phyloP scores from a whole-genome alignment of 2,329 filamentous ascomycete genomes.

The Coniochaeta hoffmannii region DNA sequence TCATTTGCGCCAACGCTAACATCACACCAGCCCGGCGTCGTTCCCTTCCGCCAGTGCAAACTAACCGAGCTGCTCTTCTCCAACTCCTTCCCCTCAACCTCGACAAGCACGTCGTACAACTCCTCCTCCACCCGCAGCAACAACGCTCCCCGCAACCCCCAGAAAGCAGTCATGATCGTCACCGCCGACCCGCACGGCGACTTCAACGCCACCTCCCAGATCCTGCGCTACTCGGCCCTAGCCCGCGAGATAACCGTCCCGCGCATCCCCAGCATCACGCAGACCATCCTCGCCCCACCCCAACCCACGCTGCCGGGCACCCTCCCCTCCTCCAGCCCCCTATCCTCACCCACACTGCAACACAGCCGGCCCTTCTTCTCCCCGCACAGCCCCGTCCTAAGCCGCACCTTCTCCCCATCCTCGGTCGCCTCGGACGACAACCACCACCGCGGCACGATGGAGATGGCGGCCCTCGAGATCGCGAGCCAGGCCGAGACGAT shows the following conservation, averaged over 20 bases:
- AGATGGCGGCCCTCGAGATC: slow-evolving; percentile 74
- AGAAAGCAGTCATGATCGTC: slow-evolving; percentile 92
- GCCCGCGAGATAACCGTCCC: slow-evolving; percentile 90
- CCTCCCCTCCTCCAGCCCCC: slow-evolving; percentile 17
- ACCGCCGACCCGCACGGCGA: slow-evolving; percentile 89
- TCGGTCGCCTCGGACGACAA: slow-evolving; percentile 30
- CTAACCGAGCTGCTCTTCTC: slow-evolving; percentile 79
- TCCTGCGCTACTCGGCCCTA: slow-evolving; percentile 86
- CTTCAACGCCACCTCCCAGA: slow-evolving; percentile 95
- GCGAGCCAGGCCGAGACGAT: slow-evolving; percentile 65
- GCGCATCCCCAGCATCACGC: slow-evolving; percentile 74
- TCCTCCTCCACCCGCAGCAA: slow-evolving; percentile 18
- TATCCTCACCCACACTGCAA: slow-evolving; percentile 24
- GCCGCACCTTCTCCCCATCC: slow-evolving; percentile 31
- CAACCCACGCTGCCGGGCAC: slow-evolving; percentile 9
- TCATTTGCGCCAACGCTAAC: slow-evolving; percentile 5
- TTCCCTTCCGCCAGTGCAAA: slow-evolving; percentile 78
- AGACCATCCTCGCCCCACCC: slow-evolving; percentile 48
- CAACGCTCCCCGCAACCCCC: slow-evolving; percentile 53
- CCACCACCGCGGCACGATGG: slow-evolving; percentile 64
- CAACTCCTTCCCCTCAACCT: slow-evolving; percentile 70
- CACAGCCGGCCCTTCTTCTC: slow-evolving; percentile 32
- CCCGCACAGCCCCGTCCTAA: slow-evolving; percentile 16
- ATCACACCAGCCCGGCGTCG: slow-evolving; percentile 54
- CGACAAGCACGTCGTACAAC: slow-evolving; percentile 37